Conservation (phyloP, 768 basidiomycete species). For the Russula vinacea region DNA sequence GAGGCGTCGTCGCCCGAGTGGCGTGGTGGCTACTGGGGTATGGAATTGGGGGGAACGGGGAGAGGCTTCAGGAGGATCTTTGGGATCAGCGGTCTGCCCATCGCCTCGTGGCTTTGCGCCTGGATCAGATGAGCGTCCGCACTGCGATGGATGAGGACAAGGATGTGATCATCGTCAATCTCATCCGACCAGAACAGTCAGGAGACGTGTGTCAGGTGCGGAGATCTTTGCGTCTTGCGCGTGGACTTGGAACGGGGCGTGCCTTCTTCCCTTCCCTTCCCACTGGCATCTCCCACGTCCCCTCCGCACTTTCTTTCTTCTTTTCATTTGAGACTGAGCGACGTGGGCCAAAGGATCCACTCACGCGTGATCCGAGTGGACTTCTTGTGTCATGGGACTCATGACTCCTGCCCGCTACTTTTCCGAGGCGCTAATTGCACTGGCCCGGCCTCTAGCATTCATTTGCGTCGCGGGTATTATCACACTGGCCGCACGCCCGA, state of each 20-base stretch:
- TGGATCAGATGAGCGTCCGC: neutral
- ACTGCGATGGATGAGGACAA: neutral
- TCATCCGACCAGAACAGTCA: neutral
- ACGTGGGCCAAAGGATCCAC: neutral
- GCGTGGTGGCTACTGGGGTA: neutral
- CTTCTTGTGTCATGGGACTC: neutral
- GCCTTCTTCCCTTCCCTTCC: too few species aligned
- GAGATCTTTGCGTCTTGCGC: neutral
- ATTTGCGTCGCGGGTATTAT: neutral
- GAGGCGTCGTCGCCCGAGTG: neutral
- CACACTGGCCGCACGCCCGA: neutral
- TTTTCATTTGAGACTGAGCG: neutral
- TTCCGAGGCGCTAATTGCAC: neutral
- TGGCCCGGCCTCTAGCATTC: neutral
- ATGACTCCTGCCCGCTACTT: neutral
- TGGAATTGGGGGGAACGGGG: neutral
- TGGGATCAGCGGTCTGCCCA: neutral
- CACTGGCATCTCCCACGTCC: neutral
- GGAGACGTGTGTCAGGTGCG: neutral
- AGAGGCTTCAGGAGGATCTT: neutral
- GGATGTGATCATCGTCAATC: slow-evolving; percentile 1
- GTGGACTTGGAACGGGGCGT: neutral
- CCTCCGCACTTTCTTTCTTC: neutral
- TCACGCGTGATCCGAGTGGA: neutral
- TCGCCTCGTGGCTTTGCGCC: neutral